Conservation (phyloP, 2,329 filamentous ascomycete species). For the Eutypa lata region DNA sequence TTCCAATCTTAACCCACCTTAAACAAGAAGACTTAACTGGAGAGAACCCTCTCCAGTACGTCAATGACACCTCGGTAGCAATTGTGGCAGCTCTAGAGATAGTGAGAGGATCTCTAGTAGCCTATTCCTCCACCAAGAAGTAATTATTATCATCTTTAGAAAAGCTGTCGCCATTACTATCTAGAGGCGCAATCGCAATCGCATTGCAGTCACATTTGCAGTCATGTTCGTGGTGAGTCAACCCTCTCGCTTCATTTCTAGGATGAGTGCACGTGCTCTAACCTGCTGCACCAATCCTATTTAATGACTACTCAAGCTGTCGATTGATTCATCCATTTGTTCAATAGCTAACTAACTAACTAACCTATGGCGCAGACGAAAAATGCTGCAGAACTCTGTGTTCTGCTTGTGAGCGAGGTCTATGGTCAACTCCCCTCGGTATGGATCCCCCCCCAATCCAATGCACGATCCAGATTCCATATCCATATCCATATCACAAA, state of each 20-base stretch:
- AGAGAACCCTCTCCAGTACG: conserved; percentile 8
- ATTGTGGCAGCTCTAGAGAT: conserved; percentile 71
- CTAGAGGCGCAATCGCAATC: background rate
- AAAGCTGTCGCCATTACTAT: background rate
- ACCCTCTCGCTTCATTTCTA: background rate
- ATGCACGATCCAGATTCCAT: background rate
- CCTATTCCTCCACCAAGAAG: conserved; percentile 45
- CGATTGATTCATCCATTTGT: conserved; percentile 1
- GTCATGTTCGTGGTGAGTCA: conserved; percentile 32
- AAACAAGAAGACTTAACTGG: background rate
- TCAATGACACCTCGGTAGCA: conserved; percentile 69
- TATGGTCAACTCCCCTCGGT: conserved; percentile 92
- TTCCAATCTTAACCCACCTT: conserved; percentile 1
- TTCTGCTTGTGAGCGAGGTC: conserved; percentile 81
- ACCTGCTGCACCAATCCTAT: too few relatives aligned
- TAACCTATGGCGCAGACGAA: conserved; percentile 52
- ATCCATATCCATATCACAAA: background rate
- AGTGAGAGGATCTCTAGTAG: conserved; percentile 75
- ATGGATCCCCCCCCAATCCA: conserved; percentile 39
- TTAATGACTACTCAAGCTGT: background rate
- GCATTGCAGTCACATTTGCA: conserved; percentile 1
- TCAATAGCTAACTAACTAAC: background rate
- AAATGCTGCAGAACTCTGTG: conserved; percentile 82
- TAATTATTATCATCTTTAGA: too few relatives aligned
- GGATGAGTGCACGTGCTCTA: too few relatives aligned